Evolutionary conservation across 139 green algal genomes (phyloP).

Genomic region (Pseudopediastrum boryanum): DNA sequence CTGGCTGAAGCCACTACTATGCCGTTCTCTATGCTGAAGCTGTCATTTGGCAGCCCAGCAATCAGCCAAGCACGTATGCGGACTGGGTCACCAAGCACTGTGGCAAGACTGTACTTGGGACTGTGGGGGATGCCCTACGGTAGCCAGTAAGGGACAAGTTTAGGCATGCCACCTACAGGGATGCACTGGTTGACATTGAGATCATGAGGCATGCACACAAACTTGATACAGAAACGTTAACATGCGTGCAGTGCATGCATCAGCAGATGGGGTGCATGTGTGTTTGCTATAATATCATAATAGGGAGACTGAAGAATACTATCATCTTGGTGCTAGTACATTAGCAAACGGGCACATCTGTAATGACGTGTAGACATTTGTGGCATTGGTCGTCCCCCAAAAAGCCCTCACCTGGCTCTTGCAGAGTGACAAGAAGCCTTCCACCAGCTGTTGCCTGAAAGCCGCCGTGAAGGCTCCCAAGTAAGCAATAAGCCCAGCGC

Average conservation of each 20-base stretch:
- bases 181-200: too few species aligned
- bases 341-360: too few species aligned
- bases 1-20: conserved; percentile 72
- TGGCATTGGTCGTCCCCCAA: too few species aligned
- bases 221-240: too few species aligned
- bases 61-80: conserved; percentile 76
- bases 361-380: too few species aligned
- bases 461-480: conserved; percentile 72
- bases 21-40: conserved; percentile 77
- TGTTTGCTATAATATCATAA: too few species aligned
- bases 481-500: conserved; percentile 71
- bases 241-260: too few species aligned
- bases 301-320: too few species aligned
- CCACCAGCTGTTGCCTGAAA: conserved; percentile 61
- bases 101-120: conserved; percentile 56
- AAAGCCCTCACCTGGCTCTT: conserved; percentile 30
- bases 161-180: too few species aligned
- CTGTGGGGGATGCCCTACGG: conserved; percentile 53
- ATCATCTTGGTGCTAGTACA: too few species aligned
- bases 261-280: too few species aligned
- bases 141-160: not conserved
- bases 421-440: conserved; percentile 58
- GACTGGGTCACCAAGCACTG: conserved; percentile 68
- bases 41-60: conserved; percentile 78
- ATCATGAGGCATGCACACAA: too few species aligned